phyloP scores from a whole-genome alignment of 2,329 filamentous ascomycete species.

The Ceratocystis albifundus region DNA sequence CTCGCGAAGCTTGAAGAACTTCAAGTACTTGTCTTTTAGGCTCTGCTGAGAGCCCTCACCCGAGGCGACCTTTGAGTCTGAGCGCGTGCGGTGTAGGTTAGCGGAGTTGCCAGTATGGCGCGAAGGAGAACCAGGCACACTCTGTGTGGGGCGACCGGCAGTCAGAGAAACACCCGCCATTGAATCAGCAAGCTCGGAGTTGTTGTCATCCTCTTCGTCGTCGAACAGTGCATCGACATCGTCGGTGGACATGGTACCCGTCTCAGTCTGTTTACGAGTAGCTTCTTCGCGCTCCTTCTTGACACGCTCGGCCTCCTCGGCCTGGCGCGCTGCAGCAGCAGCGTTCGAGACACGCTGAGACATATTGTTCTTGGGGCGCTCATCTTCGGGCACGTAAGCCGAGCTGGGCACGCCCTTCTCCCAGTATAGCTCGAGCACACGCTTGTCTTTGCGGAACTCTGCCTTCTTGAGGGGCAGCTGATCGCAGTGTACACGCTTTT shows the following conservation, averaged over 20 bases:
- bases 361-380: constrained; percentile 72
- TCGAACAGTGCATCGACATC: constrained; percentile 94
- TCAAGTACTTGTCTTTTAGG: constrained; percentile 94
- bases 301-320: constrained; percentile 68
- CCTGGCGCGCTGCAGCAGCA: constrained; percentile 63
- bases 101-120: constrained; percentile 54
- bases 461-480: constrained; percentile 97
- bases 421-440: constrained; percentile 94
- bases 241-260: constrained; percentile 83
- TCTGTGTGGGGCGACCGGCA: constrained; percentile 76
- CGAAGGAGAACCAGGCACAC: constrained; percentile 82
- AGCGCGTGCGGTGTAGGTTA: constrained; percentile 74
- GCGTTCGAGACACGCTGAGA: constrained; percentile 65
- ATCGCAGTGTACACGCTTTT: constrained; percentile 98
- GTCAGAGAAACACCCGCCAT: constrained; percentile 81
- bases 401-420: constrained; percentile 98
- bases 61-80: constrained; percentile 80
- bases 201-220: constrained; percentile 72
- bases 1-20: constrained; percentile 78
- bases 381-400: constrained; percentile 90
- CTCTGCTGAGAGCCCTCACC: constrained; percentile 66
- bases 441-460: constrained; percentile 95
- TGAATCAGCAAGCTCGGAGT: constrained; percentile 75
- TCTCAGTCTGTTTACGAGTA: constrained; percentile 85
- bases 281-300: constrained; percentile 84